These are phyloP conservation scores for Collybia sordida DNA, from an alignment of 768 basidiomycete species.

Conservation along the genomic window DNA sequence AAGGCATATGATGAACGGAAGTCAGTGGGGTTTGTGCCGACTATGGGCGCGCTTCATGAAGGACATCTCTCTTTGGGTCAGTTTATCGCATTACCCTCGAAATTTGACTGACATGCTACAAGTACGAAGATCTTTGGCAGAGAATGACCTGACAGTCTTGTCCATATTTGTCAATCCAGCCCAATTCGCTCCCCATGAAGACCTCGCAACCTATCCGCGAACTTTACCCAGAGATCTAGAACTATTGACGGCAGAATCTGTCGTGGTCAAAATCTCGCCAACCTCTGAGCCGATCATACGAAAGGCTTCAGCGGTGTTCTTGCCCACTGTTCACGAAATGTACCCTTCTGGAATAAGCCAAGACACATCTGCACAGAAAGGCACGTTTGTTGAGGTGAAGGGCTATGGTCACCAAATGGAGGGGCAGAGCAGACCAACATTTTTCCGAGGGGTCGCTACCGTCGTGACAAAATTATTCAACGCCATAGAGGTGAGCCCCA, in stretches of 20 bases:
- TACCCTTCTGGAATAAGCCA: conserved; percentile 92
- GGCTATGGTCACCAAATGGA: conserved; percentile 94
- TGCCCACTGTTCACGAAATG: conserved; percentile 80
- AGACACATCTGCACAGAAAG: conserved; percentile 69
- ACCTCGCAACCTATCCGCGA: conserved; percentile 87
- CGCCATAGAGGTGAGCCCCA: conserved; percentile 66
- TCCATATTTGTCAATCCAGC: conserved; percentile 99
- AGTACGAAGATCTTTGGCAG: conserved; percentile 77
- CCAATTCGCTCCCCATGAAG: conserved; percentile 96
- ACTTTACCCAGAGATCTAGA: conserved; percentile 77
- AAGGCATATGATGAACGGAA: conserved; percentile 54
- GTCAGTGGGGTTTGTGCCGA: conserved; percentile 92
- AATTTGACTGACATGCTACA: conserved; percentile 5
- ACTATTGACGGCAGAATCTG: conserved; percentile 43
- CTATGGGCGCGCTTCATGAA: conserved; percentile 96
- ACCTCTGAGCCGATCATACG: conserved; percentile 25
- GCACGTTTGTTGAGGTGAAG: conserved; percentile 91
- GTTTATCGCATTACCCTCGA: conserved; percentile 15
- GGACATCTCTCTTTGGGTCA: conserved; percentile 91
- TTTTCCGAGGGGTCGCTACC: conserved; percentile 95
- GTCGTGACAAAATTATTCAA: conserved; percentile 96
- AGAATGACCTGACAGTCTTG: conserved; percentile 85
- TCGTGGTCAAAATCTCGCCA: conserved; percentile 17
- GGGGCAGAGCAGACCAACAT: conserved; percentile 80
- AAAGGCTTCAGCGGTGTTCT: conserved; percentile 69